A percentile compares a stretch with the other conserved stretches of the same genome.
These are phyloP conservation scores for Schoenoplectus tabernaemontani DNA, from an alignment of 202 grass and related monocot species.

Conservation along the genomic window DNA sequence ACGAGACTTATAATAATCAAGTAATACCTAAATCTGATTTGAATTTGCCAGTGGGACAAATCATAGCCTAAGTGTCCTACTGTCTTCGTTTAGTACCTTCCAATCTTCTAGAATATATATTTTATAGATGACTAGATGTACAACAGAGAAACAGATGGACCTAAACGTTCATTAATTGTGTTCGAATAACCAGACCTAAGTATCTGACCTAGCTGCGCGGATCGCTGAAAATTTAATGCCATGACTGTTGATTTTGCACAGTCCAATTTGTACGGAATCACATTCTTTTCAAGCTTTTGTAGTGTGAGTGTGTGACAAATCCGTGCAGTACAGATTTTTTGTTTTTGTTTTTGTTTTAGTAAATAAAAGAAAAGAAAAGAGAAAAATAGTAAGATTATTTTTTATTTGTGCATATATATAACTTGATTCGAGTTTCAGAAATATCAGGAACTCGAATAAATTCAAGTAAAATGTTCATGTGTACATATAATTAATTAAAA, in stretches of 20 bases:
- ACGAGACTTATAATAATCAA: neutral
- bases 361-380: no score
- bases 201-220: neutral
- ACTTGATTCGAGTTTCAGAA: no score
- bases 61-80: neutral
- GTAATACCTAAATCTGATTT: neutral
- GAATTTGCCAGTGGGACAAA: neutral
- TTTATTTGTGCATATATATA: no score
- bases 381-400: neutral
- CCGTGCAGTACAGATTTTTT: no score
- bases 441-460: no score
- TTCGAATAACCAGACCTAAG: neutral
- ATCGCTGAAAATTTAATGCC: constrained; percentile 6
- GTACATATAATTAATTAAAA: no score
- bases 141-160: neutral
- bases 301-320: neutral
- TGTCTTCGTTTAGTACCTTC: neutral
- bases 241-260: neutral
- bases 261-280: neutral
- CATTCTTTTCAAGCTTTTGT: neutral
- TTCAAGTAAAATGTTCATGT: no score
- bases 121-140: neutral
- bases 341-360: no score
- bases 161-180: neutral
- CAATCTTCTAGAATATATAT: neutral